Percentiles rank a stretch among this genome's conserved stretches.
These are phyloP conservation scores for Mycosphaerelloides madeirae DNA, from an alignment of 2,329 filamentous ascomycete species.

Conservation along the genomic window DNA sequence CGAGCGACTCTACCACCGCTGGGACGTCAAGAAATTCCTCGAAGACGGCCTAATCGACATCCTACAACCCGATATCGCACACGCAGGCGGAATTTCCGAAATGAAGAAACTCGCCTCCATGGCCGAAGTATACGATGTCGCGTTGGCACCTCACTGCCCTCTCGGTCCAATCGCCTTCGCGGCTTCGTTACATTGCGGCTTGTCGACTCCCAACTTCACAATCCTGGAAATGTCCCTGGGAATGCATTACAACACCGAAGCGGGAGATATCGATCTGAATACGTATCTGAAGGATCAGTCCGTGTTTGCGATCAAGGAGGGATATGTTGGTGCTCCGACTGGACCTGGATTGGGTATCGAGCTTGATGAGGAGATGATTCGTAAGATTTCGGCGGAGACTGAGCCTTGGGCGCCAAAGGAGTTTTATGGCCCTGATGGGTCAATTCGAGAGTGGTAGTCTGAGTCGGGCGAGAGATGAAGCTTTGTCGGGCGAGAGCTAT, in stretches of 20 bases:
- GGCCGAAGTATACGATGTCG: constrained; percentile 65
- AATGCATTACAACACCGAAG: constrained; percentile 69
- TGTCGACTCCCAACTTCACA: constrained; percentile 58
- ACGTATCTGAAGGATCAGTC: constrained; percentile 28
- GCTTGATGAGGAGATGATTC: constrained; percentile 61
- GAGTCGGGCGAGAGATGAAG: not conserved
- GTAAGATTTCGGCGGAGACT: constrained; percentile 54
- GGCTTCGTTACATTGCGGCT: constrained; percentile 64
- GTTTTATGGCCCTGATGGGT: constrained; percentile 63
- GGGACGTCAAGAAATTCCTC: constrained; percentile 69
- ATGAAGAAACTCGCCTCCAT: constrained; percentile 64
- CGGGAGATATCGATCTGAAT: constrained; percentile 56
- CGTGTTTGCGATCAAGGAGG: constrained; percentile 28
- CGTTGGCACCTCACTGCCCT: constrained; percentile 69
- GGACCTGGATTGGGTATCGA: constrained; percentile 32
- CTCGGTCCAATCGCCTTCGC: constrained; percentile 69
- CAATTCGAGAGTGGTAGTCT: constrained; percentile 61
- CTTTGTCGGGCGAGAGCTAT: too few relatives aligned
- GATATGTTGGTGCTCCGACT: constrained; percentile 24
- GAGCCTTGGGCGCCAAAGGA: constrained; percentile 62
- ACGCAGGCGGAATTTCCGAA: constrained; percentile 68
- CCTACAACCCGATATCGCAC: constrained; percentile 67
- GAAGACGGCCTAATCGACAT: constrained; percentile 65
- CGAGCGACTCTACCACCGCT: constrained; percentile 65
- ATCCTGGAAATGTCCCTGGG: constrained; percentile 77